Conservation (phyloP, 176 grass and related monocot genomes). For the Eleusine coracana region DNA sequence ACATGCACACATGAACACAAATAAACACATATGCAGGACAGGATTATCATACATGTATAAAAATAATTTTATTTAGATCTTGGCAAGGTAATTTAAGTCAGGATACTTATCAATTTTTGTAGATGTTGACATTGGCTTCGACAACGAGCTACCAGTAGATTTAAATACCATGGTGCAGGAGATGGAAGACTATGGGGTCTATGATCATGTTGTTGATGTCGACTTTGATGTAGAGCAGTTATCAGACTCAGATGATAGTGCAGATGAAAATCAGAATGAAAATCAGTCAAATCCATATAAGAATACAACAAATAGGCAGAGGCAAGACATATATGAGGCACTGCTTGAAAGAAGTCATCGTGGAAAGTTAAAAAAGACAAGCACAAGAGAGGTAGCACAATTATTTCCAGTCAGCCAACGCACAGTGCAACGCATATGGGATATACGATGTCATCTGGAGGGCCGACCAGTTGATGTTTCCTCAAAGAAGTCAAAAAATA, state of each 20-base stretch:
- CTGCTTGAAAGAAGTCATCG: background rate
- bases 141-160: too few species aligned
- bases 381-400: background rate
- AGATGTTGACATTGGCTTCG: too few species aligned
- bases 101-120: too few species aligned
- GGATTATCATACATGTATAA: too few species aligned
- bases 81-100: too few species aligned
- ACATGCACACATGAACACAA: too few species aligned
- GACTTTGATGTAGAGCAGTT: background rate
- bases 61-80: too few species aligned
- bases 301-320: background rate
- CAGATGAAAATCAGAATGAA: background rate
- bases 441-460: background rate
- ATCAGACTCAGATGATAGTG: background rate
- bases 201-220: background rate
- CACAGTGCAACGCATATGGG: background rate
- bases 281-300: background rate
- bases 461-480: too few species aligned
- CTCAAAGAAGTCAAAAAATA: too few species aligned
- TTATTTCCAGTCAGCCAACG: background rate
- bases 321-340: background rate
- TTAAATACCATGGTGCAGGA: too few species aligned
- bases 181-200: background rate
- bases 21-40: too few species aligned
- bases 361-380: background rate